Percentiles rank a stretch among this genome's conserved stretches.
Conservation (phyloP, 2,329 filamentous ascomycete species). For the Albifimbria verrucaria region DNA sequence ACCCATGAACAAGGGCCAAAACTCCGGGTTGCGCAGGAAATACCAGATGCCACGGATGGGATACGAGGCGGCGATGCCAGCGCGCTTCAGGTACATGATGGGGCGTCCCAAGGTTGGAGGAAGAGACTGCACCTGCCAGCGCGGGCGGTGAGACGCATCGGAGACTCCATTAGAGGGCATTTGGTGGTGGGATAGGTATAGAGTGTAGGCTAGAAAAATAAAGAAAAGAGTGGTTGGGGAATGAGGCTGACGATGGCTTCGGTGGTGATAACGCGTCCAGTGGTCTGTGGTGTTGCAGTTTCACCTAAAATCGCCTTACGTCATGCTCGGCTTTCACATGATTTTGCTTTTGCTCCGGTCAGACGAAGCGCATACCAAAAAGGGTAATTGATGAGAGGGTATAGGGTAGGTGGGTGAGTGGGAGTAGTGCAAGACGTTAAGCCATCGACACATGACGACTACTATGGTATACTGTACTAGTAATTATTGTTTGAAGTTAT, state of each 20-base stretch:
- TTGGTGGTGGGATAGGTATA: neutral
- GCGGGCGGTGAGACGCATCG: conserved; percentile 8
- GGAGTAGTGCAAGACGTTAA: no score
- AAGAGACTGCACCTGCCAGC: neutral
- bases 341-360: no score
- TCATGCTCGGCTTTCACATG: neutral
- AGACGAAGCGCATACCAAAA: no score
- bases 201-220: conserved; percentile 5
- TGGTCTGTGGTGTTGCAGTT: neutral
- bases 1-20: conserved; percentile 76
- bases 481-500: no score
- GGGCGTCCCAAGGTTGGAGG: conserved; percentile 30
- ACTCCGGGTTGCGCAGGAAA: conserved; percentile 71
- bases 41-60: conserved; percentile 75
- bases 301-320: neutral
- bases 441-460: no score
- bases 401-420: neutral
- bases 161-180: conserved; percentile 15
- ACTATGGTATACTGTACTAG: no score
- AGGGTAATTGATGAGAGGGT: neutral
- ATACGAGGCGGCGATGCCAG: conserved; percentile 47
- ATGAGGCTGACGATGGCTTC: neutral
- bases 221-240: neutral
- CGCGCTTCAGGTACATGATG: conserved; percentile 40
- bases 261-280: neutral